Base-by-base conservation (phyloP, 1,139 yeast genomes). In the Chernovozyma aurita region DNA sequence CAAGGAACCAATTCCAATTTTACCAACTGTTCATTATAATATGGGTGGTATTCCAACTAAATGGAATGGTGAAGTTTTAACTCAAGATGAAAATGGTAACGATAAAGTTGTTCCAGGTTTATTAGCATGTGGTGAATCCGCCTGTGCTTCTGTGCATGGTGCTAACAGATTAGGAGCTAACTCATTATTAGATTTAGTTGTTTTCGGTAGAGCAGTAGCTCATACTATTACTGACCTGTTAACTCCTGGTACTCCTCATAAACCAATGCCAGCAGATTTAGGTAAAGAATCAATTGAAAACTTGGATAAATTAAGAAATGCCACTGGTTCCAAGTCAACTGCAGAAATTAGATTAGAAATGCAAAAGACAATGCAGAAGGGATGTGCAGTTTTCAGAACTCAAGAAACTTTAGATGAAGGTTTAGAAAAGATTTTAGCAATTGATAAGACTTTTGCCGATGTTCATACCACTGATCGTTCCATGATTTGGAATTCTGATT, bases 31-130 rank as follows among this genome's bases (percentile, higher is more conserved):
- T 46, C 98, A 92, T 70, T 92, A 92, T 76, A 92, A 92, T 70
- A 92, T 92, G 98, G 98, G 98, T 65, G 98, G 98, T 80, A 85
- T 92, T 50, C 98, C 98, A 64, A 92, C 98, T 52, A 87, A 84
- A 64, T 92, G 88, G 85, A 85, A 84, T 52, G 97, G 97, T 73
- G 97, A 92, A 71, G 97, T 80, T 35, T 65, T 92, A 50, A 87
- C 87, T 40, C 63, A 84, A 55, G 86, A 83, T 59, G 88, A 78
- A 56, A 77, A 85, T 50, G 98, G 98, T 55, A 80, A 90, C 55
- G 98, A 92, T 62, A 80, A 76, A 59, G 78, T 85, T 51, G 95
- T 92, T 45, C 95, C 95, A 53, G 98, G 98, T 55, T 76, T 92
- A 55, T 78, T 79, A 63, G 97, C 98, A 18, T 88, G 97, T 74